These are phyloP conservation scores for Rutstroemia sp. DNA, from an alignment of 2,329 filamentous ascomycete species.

Conservation along the genomic window DNA sequence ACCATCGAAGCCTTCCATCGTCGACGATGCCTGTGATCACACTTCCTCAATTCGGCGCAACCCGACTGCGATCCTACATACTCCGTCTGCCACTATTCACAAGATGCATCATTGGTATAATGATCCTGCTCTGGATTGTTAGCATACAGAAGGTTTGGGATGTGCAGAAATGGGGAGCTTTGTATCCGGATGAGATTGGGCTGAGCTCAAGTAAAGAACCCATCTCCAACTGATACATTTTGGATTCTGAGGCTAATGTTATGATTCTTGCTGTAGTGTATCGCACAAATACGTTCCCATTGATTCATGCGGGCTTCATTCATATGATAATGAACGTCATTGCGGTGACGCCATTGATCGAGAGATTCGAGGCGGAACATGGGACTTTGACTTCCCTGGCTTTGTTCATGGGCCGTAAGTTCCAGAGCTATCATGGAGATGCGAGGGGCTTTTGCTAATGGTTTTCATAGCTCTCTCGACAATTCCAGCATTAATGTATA, in stretches of 20 bases:
- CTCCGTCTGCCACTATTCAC: constrained; percentile 85
- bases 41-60: constrained; percentile 53
- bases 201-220: constrained; percentile 61
- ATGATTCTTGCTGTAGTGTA: constrained; percentile 55
- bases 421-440: neutral
- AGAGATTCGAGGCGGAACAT: constrained; percentile 87
- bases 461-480: constrained; percentile 58
- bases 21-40: constrained; percentile 2
- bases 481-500: constrained; percentile 75
- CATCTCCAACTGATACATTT: neutral
- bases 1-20: neutral
- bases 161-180: constrained; percentile 66
- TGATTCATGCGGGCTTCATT: constrained; percentile 76
- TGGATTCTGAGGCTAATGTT: neutral
- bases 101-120: constrained; percentile 57
- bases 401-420: constrained; percentile 85
- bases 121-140: constrained; percentile 62
- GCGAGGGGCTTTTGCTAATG: neutral
- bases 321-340: constrained; percentile 75
- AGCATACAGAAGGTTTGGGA: constrained; percentile 64
- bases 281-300: constrained; percentile 83
- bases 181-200: constrained; percentile 70
- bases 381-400: constrained; percentile 83
- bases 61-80: constrained; percentile 72
- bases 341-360: constrained; percentile 78